phyloP scores from a whole-genome alignment of 164 flowering plant genomes.

The Magnolia changhungtana region DNA sequence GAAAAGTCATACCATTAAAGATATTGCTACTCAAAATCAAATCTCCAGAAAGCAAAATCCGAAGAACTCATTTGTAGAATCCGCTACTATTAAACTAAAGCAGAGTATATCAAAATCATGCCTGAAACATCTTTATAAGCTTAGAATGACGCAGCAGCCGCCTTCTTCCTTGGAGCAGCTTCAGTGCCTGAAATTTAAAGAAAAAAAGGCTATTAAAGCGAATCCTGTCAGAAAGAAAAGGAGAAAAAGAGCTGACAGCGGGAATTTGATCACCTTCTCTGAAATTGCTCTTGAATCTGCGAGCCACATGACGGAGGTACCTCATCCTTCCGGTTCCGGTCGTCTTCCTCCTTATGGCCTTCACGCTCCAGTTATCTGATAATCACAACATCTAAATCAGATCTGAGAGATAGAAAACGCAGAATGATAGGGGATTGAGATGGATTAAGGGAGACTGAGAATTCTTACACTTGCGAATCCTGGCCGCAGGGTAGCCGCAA shows the following conservation, averaged over 20 bases:
- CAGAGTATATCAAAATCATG: constrained; percentile 6
- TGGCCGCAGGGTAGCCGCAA: constrained; percentile 75
- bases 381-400: background rate
- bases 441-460: background rate
- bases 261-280: constrained; percentile 40
- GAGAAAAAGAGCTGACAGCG: background rate
- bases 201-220: background rate
- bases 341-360: constrained; percentile 60
- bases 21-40: background rate
- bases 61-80: constrained; percentile 2
- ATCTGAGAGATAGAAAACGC: background rate
- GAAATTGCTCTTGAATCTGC: constrained; percentile 57
- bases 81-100: background rate
- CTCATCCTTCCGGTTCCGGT: constrained; percentile 66
- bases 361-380: constrained; percentile 62
- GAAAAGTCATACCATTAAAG: background rate
- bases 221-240: background rate
- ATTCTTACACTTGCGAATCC: constrained; percentile 62
- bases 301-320: constrained; percentile 57
- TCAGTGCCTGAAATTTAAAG: constrained; percentile 36
- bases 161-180: constrained; percentile 55
- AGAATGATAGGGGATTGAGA: background rate
- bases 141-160: constrained; percentile 30
- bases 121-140: background rate
- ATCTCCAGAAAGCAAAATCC: background rate